Evolutionary conservation across 257 asterid genomes (phyloP).

Genomic region (Primulina tabacum): DNA sequence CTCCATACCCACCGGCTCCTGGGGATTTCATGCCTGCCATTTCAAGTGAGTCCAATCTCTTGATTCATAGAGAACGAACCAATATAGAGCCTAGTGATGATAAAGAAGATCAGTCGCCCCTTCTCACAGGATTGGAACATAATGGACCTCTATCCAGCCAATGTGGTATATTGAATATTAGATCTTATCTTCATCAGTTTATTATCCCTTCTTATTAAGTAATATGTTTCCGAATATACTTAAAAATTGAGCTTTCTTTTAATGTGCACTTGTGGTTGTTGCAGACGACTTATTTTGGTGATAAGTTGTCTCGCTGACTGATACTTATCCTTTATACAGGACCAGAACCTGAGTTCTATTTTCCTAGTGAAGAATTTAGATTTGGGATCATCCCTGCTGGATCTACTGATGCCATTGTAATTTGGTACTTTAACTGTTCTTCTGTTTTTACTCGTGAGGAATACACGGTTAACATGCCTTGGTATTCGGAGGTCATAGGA

Average conservation of each 20-base stretch:
- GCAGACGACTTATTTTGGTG: background rate
- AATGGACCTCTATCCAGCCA: slow-evolving; percentile 35
- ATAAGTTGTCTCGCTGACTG: slow-evolving; percentile 24
- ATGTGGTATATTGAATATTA: slow-evolving; percentile 44
- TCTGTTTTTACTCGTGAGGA: slow-evolving; percentile 13
- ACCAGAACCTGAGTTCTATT: slow-evolving; percentile 50
- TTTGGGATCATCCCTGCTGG: slow-evolving; percentile 98
- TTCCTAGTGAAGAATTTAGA: slow-evolving; percentile 74
- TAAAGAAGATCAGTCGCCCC: slow-evolving; percentile 61
- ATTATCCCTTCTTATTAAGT: background rate
- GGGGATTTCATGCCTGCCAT: slow-evolving; percentile 34
- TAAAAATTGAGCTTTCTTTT: slow-evolving; percentile 6
- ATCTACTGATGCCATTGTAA: slow-evolving; percentile 93
- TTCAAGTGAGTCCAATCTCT: slow-evolving; percentile 35
- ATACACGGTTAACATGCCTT: background rate
- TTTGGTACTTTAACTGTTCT: slow-evolving; percentile 53
- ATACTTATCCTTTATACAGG: slow-evolving; percentile 39
- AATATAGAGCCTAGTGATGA: slow-evolving; percentile 42
- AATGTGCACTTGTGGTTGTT: slow-evolving; percentile 12
- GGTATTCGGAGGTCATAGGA: background rate
- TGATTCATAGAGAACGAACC: slow-evolving; percentile 38
- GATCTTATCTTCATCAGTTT: slow-evolving; percentile 17
- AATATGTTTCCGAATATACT: slow-evolving; percentile 22
- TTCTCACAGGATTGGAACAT: slow-evolving; percentile 48
- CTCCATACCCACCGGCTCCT: slow-evolving; percentile 77